Evolutionary conservation across 2,329 filamentous ascomycete genomes (phyloP), one percentile per base, ranked within the genome.

Genomic region (Sarocladium brachiariae): DNA sequence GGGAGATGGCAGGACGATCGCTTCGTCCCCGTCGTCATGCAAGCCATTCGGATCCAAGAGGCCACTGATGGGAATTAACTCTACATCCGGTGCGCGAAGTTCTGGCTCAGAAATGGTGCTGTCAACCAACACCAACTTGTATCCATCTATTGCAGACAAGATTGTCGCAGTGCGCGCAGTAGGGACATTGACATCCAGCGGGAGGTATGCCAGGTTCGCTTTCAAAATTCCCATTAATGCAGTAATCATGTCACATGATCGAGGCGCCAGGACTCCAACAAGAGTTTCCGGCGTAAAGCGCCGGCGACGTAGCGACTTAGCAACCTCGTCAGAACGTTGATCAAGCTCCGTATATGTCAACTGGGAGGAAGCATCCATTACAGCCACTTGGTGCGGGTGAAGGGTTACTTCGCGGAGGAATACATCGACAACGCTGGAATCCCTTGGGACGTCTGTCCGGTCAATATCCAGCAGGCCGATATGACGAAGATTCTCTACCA

Each of bases 391-490:
- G 8, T 55, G 13, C 0, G 59, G 56, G 16, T 23, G 11, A 1
- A 31, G 38, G 7, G 37, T n/a, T 2, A 55, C 59, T 34, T 62
- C 56, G 16, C 55, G 27, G 10, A 46, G 53, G 54, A 63, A 62
- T 2, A 63, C 34, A 18, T 62, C 57, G 2, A 61, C 39, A 0
- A 62, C 25, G 45, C 56, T 61, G 1, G 54, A 53, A 2, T 61
- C 52, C 0, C 53, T 52, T 8, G 58, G 54, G 31, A 60, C 58
- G 31, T 54, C 33, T 2, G 49, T 51, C 11, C 38, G 18, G 0
- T 59, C 24, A 9, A 58, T 41, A 3, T 56, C 33, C 11, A 51
- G 18, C 19, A 56, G 34, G 2, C 51, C 53, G 33, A 51, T 38
- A 11, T 13, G 27, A 9, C 34, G 31, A 21, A 55, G 48, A 1